Conservation (phyloP, 116 monocot species). For the Trichopus zeylanicus region DNA sequence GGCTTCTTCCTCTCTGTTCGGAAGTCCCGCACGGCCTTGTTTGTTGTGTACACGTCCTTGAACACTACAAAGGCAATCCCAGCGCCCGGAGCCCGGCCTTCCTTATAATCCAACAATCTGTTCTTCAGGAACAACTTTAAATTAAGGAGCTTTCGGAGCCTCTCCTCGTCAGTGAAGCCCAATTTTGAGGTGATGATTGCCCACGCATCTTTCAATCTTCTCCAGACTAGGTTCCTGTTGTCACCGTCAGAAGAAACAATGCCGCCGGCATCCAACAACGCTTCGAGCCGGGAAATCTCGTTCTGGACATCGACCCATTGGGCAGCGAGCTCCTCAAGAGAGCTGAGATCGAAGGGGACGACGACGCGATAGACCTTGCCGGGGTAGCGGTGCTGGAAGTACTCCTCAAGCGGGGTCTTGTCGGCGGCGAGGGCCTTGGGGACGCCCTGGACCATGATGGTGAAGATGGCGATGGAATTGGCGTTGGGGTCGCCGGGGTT, state of each 20-base stretch:
- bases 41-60: slow-evolving; percentile 83
- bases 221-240: slow-evolving; percentile 12
- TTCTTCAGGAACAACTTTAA: slow-evolving; percentile 39
- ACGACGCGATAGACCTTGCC: slow-evolving; percentile 80
- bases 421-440: slow-evolving; percentile 62
- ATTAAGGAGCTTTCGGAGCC: slow-evolving; percentile 51
- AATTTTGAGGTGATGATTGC: slow-evolving; percentile 23
- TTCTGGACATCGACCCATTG: slow-evolving; percentile 53
- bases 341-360: slow-evolving; percentile 73
- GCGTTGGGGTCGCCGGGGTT: slow-evolving; percentile 43
- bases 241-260: neutral
- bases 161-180: slow-evolving; percentile 72
- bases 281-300: slow-evolving; percentile 63
- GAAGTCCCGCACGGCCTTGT: slow-evolving; percentile 86
- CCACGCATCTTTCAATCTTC: slow-evolving; percentile 29
- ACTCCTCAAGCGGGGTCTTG: slow-evolving; percentile 64
- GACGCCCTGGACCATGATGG: slow-evolving; percentile 86
- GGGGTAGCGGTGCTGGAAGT: slow-evolving; percentile 80
- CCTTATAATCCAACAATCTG: slow-evolving; percentile 60
- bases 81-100: slow-evolving; percentile 74
- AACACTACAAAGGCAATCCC: slow-evolving; percentile 94
- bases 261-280: slow-evolving; percentile 26
- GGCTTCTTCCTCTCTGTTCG: slow-evolving; percentile 61
- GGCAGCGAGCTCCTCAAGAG: slow-evolving; percentile 44
- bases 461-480: slow-evolving; percentile 69